phyloP scores from a whole-genome alignment of 768 basidiomycete species.

The Termitomyces heimii region DNA sequence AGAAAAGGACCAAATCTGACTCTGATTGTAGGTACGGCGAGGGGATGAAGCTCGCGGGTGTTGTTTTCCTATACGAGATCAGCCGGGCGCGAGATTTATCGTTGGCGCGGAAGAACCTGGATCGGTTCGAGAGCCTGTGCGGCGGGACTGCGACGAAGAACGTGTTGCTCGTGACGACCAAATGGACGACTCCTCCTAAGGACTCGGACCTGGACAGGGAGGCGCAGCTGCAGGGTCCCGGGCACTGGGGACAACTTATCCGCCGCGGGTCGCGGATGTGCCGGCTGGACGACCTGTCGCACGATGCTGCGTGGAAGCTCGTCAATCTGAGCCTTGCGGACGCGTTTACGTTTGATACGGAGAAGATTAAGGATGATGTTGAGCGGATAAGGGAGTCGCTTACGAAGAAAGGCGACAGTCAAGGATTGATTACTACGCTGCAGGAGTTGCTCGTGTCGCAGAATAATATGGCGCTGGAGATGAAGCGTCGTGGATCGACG shows the following conservation, averaged over 20 bases:
- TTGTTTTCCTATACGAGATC: conserved; percentile 12
- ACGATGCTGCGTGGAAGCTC: conserved; percentile 11
- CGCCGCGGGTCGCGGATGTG: conserved; percentile 10
- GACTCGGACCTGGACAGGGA: conserved; percentile 4
- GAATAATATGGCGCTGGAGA: conserved; percentile 7
- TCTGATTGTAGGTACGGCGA: background rate
- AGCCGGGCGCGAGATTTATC: conserved; percentile 7
- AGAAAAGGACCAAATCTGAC: background rate
- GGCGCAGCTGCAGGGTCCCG: conserved; percentile 1
- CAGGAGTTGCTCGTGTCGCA: background rate
- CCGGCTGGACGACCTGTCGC: conserved; percentile 8
- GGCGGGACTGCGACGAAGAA: conserved; percentile 7
- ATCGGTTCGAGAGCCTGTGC: conserved; percentile 8
- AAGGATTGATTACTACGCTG: conserved; percentile 1
- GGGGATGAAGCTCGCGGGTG: conserved; percentile 10
- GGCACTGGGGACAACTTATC: conserved; percentile 8
- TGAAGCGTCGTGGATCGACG: conserved; percentile 5
- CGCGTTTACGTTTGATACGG: conserved; percentile 7
- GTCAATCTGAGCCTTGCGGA: conserved; percentile 10
- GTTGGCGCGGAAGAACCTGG: conserved; percentile 5
- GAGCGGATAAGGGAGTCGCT: conserved; percentile 5
- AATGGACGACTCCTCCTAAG: conserved; percentile 7
- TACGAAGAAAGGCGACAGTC: conserved; percentile 3
- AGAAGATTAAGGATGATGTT: conserved; percentile 6
- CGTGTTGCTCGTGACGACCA: conserved; percentile 11